Conservation (phyloP, 2,329 filamentous ascomycete species). For the Chalaropsis ovoidea region DNA sequence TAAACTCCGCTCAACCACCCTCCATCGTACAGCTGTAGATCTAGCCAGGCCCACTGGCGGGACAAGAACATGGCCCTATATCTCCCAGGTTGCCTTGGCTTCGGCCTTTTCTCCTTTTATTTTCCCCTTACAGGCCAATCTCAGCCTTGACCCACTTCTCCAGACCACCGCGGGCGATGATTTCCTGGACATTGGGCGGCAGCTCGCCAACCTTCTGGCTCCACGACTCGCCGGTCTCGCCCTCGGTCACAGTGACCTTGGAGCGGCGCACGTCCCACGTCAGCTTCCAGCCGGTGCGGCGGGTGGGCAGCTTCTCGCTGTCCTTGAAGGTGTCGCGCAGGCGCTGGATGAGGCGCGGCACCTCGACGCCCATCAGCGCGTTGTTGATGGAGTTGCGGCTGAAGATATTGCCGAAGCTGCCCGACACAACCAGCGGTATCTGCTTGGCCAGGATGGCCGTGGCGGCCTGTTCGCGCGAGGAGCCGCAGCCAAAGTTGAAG, state of each 20-base stretch:
- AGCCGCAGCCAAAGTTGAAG: conserved; percentile 82
- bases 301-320: conserved; percentile 47
- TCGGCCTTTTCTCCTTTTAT: neutral
- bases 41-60: neutral
- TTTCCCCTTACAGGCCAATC: conserved; percentile 35
- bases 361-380: conserved; percentile 60
- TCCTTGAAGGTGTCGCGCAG: conserved; percentile 42
- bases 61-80: neutral
- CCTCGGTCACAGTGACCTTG: conserved; percentile 61
- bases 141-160: conserved; percentile 74
- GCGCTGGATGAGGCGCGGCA: conserved; percentile 55
- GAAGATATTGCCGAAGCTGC: conserved; percentile 80
- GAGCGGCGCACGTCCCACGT: conserved; percentile 69
- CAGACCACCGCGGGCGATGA: conserved; percentile 65
- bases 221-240: conserved; percentile 57
- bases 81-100: too few relatives aligned
- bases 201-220: conserved; percentile 72
- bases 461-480: conserved; percentile 74
- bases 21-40: neutral
- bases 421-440: conserved; percentile 69
- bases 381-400: conserved; percentile 71
- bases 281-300: conserved; percentile 73
- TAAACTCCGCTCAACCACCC: conserved; percentile 12
- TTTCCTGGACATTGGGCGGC: conserved; percentile 76
- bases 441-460: conserved; percentile 74